These are phyloP conservation scores for Penicillium canariense DNA, from an alignment of 495 filamentous ascomycete genomes.

Conservation along the genomic window DNA sequence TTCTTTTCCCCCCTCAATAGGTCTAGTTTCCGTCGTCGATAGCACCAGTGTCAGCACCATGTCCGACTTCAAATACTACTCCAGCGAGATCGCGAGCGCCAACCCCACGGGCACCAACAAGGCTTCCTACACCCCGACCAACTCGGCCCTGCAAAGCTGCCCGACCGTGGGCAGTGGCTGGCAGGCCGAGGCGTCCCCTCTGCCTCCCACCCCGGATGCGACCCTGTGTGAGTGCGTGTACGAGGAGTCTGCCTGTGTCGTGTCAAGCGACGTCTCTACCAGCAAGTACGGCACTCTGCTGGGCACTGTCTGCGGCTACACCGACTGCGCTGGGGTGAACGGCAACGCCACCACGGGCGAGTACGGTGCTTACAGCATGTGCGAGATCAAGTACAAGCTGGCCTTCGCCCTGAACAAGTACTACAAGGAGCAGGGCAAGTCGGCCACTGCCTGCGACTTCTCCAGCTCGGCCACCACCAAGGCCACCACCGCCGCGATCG, in stretches of 20 bases:
- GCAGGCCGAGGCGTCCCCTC: slow-evolving; percentile 58
- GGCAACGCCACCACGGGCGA: slow-evolving; percentile 67
- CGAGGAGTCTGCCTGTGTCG: slow-evolving; percentile 65
- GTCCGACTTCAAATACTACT: slow-evolving; percentile 72
- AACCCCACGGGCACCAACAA: slow-evolving; percentile 64
- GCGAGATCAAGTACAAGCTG: slow-evolving; percentile 71
- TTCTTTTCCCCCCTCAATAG: too few species aligned
- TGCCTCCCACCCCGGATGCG: slow-evolving; percentile 78
- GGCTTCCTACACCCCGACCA: slow-evolving; percentile 71
- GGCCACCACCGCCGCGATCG: slow-evolving; percentile 46
- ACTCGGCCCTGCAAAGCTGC: slow-evolving; percentile 69
- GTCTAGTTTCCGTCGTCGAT: slow-evolving; percentile 69
- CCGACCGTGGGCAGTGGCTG: slow-evolving; percentile 63
- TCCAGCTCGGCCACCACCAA: slow-evolving; percentile 59
- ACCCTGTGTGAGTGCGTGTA: slow-evolving; percentile 82
- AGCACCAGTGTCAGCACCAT: slow-evolving; percentile 57
- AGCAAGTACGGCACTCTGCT: slow-evolving; percentile 66
- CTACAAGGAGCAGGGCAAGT: slow-evolving; percentile 60
- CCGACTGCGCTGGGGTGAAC: slow-evolving; percentile 67
- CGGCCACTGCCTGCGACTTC: slow-evolving; percentile 71
- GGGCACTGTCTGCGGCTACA: slow-evolving; percentile 65
- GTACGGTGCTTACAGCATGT: slow-evolving; percentile 93
- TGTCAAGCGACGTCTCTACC: slow-evolving; percentile 45
- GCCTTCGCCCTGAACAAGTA: slow-evolving; percentile 80
- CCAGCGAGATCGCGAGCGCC: slow-evolving; percentile 64